These are phyloP conservation scores for Spongispora temasekensis DNA, from an alignment of 1,284 basidiomycete genomes.

Conservation along the genomic window DNA sequence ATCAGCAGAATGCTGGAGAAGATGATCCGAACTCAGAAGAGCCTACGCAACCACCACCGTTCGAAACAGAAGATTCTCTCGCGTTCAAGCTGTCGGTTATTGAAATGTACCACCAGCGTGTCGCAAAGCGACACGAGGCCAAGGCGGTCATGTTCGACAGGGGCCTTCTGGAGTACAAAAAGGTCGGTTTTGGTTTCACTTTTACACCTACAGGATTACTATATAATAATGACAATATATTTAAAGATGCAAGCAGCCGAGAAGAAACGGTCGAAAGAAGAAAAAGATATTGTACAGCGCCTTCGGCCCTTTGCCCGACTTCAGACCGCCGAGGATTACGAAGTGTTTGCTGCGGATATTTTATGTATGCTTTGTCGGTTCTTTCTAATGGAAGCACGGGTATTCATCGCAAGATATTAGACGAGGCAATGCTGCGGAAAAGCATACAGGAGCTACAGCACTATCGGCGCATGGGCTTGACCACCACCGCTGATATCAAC, in stretches of 20 bases:
- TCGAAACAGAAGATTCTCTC: constrained; percentile 89
- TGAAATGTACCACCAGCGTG: constrained; percentile 90
- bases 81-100: constrained; percentile 88
- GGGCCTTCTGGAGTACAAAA: constrained; percentile 91
- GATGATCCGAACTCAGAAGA: constrained; percentile 60
- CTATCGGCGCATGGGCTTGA: constrained; percentile 83
- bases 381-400: background rate
- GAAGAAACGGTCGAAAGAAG: constrained; percentile 89
- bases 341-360: constrained; percentile 85
- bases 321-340: constrained; percentile 92
- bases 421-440: constrained; percentile 83
- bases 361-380: constrained; percentile 62
- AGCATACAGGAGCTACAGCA: constrained; percentile 88
- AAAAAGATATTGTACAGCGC: constrained; percentile 87
- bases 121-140: constrained; percentile 85
- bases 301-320: constrained; percentile 91
- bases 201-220: background rate
- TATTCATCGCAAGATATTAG: constrained; percentile 40
- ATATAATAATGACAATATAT: background rate
- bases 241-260: constrained; percentile 85
- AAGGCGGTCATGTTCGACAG: constrained; percentile 95
- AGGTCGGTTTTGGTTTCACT: constrained; percentile 52
- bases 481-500: constrained; percentile 83
- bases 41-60: constrained; percentile 67
- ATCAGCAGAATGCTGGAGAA: constrained; percentile 39